Base-by-base conservation (phyloP, 1,284 basidiomycete genomes). In the Anthracocystis setariae region DNA sequence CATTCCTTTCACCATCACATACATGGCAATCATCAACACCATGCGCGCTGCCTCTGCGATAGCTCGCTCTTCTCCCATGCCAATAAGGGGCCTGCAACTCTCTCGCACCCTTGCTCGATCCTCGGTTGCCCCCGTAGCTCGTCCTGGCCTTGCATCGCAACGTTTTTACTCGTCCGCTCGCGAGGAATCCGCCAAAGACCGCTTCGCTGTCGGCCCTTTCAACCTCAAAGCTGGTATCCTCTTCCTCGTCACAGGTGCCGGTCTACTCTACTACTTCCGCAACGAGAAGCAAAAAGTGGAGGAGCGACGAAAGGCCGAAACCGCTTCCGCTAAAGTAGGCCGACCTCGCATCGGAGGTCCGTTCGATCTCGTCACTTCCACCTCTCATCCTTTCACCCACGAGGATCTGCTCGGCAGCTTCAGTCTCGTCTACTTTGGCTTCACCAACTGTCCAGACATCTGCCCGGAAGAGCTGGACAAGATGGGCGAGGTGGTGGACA, bases 381-480 rank as follows among this genome's bases (percentile, higher is more conserved):
- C 66, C 18, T 73, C 68, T 8, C 72, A 75, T 32, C 70, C 68
- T 0, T 95, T 94, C 84, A 92, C 92, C 0, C 90, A 97, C 48
- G 85, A 91, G 60, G 89, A 97, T 80, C 85, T 98, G 50, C 92
- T 58, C 90, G 92, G 86, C 91, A 78, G 62, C 62, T 88, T 87
- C 85, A 91, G 87, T 37, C 85, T 98, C 70, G 90, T 98, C 56
- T 98, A 98, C 85, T 82, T 82, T 61, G 98, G 60, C 87, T 87
- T 35, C 57, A 83, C 77, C 88, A 90, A 38, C 89, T 92, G 72
- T 80, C 96, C 95, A 3, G 96, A 99, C 84, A 98, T 99, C 64
- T 99, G 95, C 83, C 95, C 95, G 2, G 93, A 96, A 68, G 95
- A 98, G 85, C 87, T 99, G 29, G 95, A 98, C 86, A 98, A 98